phyloP scores from a whole-genome alignment of 1,284 basidiomycete species.

The Cystobasidium pallidum region DNA sequence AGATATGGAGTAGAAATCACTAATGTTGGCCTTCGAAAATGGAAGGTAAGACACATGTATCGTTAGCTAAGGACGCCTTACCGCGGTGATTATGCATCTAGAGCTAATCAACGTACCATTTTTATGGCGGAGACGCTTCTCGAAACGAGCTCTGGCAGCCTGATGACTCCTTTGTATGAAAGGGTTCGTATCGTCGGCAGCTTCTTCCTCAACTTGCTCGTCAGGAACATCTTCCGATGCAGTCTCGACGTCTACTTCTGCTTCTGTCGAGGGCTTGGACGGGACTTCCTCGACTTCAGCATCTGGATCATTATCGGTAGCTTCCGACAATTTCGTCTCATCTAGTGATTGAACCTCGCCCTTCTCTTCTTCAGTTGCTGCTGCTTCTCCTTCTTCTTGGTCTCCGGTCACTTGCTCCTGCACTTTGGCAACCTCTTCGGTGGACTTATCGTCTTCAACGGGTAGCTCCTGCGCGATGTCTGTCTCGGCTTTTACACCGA shows the following conservation, averaged over 20 bases:
- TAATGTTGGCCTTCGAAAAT: constrained; percentile 7
- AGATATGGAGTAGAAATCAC: not conserved
- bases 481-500: not conserved
- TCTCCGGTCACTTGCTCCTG: not conserved
- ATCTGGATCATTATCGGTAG: constrained; percentile 13
- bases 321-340: not conserved
- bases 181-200: constrained; percentile 7
- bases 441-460: not conserved
- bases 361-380: constrained; percentile 15
- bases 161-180: not conserved
- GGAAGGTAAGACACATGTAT: no score
- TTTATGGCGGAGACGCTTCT: constrained; percentile 21
- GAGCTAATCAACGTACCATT: constrained; percentile 12
- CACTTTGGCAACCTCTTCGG: not conserved
- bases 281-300: constrained; percentile 11
- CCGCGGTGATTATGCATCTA: no score
- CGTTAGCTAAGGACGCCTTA: no score
- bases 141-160: constrained; percentile 21
- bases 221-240: constrained; percentile 1
- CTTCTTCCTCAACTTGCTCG: constrained; percentile 14
- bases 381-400: not conserved
- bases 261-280: not conserved
- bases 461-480: not conserved
- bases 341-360: not conserved
- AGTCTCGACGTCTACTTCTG: constrained; percentile 2